These are phyloP conservation scores for Conticribra weissflogii DNA, from an alignment of 108 stramenopile species.

Conservation along the genomic window DNA sequence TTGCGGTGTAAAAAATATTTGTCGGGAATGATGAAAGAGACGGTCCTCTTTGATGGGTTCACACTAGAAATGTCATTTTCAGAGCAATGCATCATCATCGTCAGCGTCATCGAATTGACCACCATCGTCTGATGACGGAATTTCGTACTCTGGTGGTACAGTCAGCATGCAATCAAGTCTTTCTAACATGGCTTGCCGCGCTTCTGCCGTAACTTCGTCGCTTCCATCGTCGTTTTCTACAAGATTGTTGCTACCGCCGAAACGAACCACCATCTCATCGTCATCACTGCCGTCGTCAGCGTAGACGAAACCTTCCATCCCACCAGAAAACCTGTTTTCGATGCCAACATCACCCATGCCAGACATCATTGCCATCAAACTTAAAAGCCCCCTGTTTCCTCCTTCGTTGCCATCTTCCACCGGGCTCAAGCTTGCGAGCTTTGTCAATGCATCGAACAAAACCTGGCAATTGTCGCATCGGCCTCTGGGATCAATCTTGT, in stretches of 20 bases:
- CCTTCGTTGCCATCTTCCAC: constrained; percentile 53
- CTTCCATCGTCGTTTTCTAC: constrained; percentile 35
- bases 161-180: constrained; percentile 50
- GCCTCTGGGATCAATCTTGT: constrained; percentile 6
- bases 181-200: constrained; percentile 24
- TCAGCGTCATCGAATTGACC: constrained; percentile 77
- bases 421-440: constrained; percentile 67
- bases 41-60: not conserved
- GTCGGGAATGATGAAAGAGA: too few relatives aligned
- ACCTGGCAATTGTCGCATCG: constrained; percentile 47
- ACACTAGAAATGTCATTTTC: too few relatives aligned
- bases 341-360: constrained; percentile 51
- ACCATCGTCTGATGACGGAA: constrained; percentile 32
- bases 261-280: constrained; percentile 42
- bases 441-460: constrained; percentile 67
- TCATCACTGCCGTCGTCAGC: constrained; percentile 10
- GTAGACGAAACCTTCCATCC: constrained; percentile 23
- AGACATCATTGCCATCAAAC: constrained; percentile 50
- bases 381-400: constrained; percentile 40
- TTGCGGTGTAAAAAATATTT: too few relatives aligned
- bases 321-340: constrained; percentile 11
- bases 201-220: constrained; percentile 16
- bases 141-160: constrained; percentile 70
- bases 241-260: constrained; percentile 38
- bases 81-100: constrained; percentile 47